Conservation (phyloP, 2,329 filamentous ascomycete species). For the Scytalidium lignicola region DNA sequence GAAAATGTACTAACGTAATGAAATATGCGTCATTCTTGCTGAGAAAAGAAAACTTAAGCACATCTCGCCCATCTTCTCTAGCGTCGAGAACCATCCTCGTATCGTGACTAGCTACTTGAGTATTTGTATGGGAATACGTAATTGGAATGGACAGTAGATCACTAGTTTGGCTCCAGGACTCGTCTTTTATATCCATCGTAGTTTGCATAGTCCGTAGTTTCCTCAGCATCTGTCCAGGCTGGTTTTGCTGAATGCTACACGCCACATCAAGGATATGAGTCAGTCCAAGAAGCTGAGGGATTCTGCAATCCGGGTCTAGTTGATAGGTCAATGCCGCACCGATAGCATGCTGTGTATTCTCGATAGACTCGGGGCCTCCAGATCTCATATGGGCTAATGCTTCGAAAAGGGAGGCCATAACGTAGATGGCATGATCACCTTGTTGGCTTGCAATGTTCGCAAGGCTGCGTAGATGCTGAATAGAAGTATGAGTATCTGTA, state of each 20-base stretch:
- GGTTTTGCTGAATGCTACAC: conserved; percentile 61
- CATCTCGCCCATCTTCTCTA: conserved; percentile 42
- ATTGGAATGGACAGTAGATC: conserved; percentile 51
- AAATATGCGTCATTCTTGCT: conserved; percentile 50
- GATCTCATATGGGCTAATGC: conserved; percentile 64
- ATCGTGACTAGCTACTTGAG: conserved; percentile 50
- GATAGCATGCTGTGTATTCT: conserved; percentile 66
- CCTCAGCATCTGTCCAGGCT: conserved; percentile 47
- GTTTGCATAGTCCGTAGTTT: conserved; percentile 60
- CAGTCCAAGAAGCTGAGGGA: conserved; percentile 63
- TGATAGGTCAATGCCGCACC: conserved; percentile 71
- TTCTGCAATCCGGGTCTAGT: conserved; percentile 54
- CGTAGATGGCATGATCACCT: conserved; percentile 58
- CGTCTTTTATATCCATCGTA: conserved; percentile 47
- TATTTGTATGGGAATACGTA: conserved; percentile 42
- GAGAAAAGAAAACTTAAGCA: conserved; percentile 55
- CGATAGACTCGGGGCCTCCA: conserved; percentile 59
- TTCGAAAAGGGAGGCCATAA: conserved; percentile 63
- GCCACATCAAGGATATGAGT: conserved; percentile 65
- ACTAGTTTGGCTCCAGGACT: conserved; percentile 28
- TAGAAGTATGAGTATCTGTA: conserved; percentile 55
- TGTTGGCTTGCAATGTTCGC: conserved; percentile 52
- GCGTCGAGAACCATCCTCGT: conserved; percentile 51
- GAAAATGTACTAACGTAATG: conserved; percentile 19
- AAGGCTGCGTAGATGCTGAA: conserved; percentile 66